A percentile compares a stretch with the other conserved stretches of the same genome.
Evolutionary conservation across 164 flowering plant genomes (phyloP).

Genomic region (Stephania cephalantha): DNA sequence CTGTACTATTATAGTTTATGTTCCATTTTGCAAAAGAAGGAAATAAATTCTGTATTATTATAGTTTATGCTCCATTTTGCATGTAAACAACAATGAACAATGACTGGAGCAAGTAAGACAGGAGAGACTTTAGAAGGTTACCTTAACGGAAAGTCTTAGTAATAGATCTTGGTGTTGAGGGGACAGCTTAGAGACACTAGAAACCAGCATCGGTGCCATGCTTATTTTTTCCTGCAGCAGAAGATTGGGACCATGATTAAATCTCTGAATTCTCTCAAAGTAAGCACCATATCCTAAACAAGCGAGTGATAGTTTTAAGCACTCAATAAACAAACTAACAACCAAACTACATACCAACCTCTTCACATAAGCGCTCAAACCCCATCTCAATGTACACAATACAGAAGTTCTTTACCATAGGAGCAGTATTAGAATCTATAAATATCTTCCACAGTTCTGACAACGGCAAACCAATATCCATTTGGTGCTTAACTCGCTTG

Average conservation of each 20-base stretch:
- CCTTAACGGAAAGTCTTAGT: constrained; percentile 61
- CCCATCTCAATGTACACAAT: constrained; percentile 95
- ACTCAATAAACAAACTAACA: neutral
- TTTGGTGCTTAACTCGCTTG: constrained; percentile 87
- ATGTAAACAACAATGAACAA: neutral
- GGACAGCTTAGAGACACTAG: constrained; percentile 69
- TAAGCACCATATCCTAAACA: neutral
- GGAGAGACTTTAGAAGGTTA: constrained; percentile 13
- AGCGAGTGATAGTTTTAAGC: neutral
- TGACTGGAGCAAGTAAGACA: neutral
- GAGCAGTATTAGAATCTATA: constrained; percentile 42
- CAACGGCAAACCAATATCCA: constrained; percentile 69
- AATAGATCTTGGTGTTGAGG: constrained; percentile 80
- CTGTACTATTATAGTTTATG: neutral
- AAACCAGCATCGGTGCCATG: constrained; percentile 58
- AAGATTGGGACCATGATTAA: neutral
- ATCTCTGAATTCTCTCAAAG: constrained; percentile 3
- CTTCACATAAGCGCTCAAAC: constrained; percentile 52
- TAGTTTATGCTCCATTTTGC: neutral
- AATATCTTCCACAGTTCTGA: constrained; percentile 70
- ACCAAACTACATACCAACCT: constrained; percentile 41
- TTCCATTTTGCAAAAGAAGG: neutral
- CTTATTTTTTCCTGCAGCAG: constrained; percentile 59
- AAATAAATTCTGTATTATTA: neutral
- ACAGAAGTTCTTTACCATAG: constrained; percentile 87